These are phyloP conservation scores for Penicillium ochrochloron DNA, from an alignment of 495 filamentous ascomycete genomes.

Conservation along the genomic window DNA sequence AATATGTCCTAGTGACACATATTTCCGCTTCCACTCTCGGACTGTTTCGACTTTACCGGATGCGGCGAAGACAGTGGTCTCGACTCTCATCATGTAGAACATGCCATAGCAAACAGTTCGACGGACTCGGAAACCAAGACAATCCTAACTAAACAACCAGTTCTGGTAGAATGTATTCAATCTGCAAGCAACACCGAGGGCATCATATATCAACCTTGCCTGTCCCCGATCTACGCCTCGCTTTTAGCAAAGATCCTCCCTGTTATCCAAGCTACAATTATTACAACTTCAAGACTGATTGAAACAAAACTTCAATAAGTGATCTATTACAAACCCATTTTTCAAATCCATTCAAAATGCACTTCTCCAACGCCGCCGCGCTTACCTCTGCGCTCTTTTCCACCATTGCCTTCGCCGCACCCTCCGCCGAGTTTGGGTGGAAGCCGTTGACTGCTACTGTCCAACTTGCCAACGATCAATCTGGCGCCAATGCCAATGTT, in stretches of 20 bases:
- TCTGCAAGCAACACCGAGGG: background rate
- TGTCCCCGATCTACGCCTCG: background rate
- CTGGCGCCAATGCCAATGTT: constrained; percentile 26
- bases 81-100: background rate
- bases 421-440: constrained; percentile 17
- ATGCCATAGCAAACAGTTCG: constrained; percentile 9
- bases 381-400: constrained; percentile 23
- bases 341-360: constrained; percentile 19
- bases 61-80: constrained; percentile 5
- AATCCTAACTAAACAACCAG: constrained; percentile 2
- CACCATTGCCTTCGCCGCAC: constrained; percentile 18
- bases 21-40: background rate
- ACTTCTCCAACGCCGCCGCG: constrained; percentile 24
- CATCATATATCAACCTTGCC: background rate
- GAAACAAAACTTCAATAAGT: background rate
- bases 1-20: background rate
- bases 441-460: constrained; percentile 18
- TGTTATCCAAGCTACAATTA: background rate
- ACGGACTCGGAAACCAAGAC: constrained; percentile 4
- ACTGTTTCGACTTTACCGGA: constrained; percentile 4
- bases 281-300: background rate
- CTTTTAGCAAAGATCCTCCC: background rate
- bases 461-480: constrained; percentile 32
- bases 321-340: background rate
- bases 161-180: constrained; percentile 1